phyloP scores from a whole-genome alignment of 305 asterid species.

The Solanum hybrid region DNA sequence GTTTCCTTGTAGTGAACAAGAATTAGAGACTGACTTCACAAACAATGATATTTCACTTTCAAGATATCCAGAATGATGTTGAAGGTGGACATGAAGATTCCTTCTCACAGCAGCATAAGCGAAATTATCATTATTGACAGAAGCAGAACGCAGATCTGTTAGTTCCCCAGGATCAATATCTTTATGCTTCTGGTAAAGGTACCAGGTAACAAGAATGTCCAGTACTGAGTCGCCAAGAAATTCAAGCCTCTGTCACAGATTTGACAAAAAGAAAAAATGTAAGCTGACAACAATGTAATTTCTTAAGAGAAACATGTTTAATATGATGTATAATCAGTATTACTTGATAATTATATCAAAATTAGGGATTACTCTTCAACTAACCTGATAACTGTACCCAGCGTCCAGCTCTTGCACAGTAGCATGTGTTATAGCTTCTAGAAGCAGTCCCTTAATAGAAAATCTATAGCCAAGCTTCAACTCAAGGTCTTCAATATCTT shows the following conservation, averaged over 20 bases:
- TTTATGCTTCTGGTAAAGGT: constrained; percentile 63
- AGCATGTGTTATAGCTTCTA: constrained; percentile 85
- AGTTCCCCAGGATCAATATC: constrained; percentile 84
- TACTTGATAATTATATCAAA: background rate
- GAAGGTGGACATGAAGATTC: constrained; percentile 71
- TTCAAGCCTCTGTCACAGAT: constrained; percentile 71
- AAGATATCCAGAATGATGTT: constrained; percentile 41
- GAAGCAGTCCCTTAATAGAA: constrained; percentile 64
- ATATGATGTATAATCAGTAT: background rate
- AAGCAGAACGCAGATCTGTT: constrained; percentile 91
- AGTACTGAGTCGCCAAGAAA: constrained; percentile 95
- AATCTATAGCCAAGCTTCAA: constrained; percentile 60
- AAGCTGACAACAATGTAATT: background rate
- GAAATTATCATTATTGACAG: constrained; percentile 80
- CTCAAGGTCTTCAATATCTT: constrained; percentile 50
- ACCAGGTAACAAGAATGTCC: constrained; percentile 72
- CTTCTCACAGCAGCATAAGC: constrained; percentile 72
- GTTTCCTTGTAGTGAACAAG: constrained; percentile 45
- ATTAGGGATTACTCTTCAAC: background rate
- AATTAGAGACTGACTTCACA: constrained; percentile 35
- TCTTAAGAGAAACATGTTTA: background rate
- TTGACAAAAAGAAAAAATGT: background rate
- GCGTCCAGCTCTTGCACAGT: constrained; percentile 34
- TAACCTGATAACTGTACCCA: constrained; percentile 60
- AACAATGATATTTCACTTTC: constrained; percentile 47